Evolutionary conservation across 2,329 filamentous ascomycete species (phyloP), one percentile per base, ranked within the genome.

Genomic region (Fusarium continuum): DNA sequence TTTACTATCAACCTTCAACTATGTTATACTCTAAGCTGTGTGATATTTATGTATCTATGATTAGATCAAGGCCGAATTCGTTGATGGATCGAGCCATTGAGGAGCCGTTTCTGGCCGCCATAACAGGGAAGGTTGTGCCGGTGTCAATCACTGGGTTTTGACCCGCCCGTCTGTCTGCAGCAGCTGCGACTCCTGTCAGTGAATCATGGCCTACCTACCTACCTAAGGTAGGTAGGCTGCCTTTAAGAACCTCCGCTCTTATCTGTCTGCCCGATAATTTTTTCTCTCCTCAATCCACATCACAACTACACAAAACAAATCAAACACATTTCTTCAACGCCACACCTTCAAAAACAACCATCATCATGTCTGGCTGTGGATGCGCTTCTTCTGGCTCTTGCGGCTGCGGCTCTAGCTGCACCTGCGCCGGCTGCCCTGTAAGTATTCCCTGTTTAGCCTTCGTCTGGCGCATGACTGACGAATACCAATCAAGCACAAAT

Each of bases 381-480:
- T 80, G 78, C 63, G 67, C 76, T 65, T 67, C 73, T 46, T 75
- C 77, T 60, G 78, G 78, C 66, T 69, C 75, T 48, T 80, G 79
- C 71, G 69, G 71, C 70, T 80, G 79, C 72, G 78, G 78, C 68
- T 69, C 72, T 25, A 35, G 64, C 73, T 80, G 79, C 77, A 75
- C 77, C 63, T 80, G 79, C 65, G 64, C 71, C 40, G 72, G 72
- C 70, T 80, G 79, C 77, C 78, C 78, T 66, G 79, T 80, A 76
- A 70, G 78, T 74, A 23, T 22, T 43, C 41, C 58, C 39, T 64
- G 51, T 32, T 43, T 40, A 45, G 41, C 53, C 32, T 34, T 16
- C 53, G 39, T 51, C n/a, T 57, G 61, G 48, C 41, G 40, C 32
- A 39, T 53, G 40, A 43, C 65, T 70, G 55, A 70, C 45, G 45